Evolutionary conservation across 1,139 yeast species (phyloP), one percentile per base, ranked within the genome.

Genomic region (Eremothecium gossypii): DNA sequence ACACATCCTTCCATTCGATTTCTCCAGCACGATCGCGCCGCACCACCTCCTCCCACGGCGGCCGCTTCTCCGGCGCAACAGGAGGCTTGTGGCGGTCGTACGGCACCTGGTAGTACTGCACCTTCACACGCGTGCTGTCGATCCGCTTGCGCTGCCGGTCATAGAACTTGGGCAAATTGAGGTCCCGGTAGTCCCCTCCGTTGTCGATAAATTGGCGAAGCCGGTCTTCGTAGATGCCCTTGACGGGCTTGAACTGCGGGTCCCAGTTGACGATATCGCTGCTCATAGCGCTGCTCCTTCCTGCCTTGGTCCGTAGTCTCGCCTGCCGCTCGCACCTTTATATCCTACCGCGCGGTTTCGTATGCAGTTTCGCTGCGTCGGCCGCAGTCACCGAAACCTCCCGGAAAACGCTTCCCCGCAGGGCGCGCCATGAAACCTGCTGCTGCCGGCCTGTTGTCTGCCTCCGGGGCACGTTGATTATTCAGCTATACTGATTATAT

Each of bases 221-320:
- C 43, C 97, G 71, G 55, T 76, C 74, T 53, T 82, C 85, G 59
- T 83, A 89, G 45, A 89, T 75, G 42, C 76, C 73, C 58, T 84
- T 87, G 33, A 89, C 79, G 47, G 93, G 91, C 60, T 85, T 85
- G 55, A 87, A 83, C 41, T 76, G 78, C 3, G 96, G 96, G 48
- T 76, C 79, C 47, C 69, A 70, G 60, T 75, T 81, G 50, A 69
- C 44, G 8, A 42, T 39, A 8, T 50, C 46, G 37, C 54, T 61
- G 6, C 48, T 42, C 57, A 53, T 53, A 6, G 23, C 23, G 23
- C 23, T 17, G 23, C 23, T 17, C 23, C 23, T 6, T 6, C 23
- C 23, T 17, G 23, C 23, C 3, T 6, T 6, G 23, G 23, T 17
- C 23, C 6, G 23, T 6, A 17, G 23, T 17, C 23, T 17, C 23